Base-by-base conservation (phyloP, 1,139 yeast species). In the Lodderomyces oxycetoniae region DNA sequence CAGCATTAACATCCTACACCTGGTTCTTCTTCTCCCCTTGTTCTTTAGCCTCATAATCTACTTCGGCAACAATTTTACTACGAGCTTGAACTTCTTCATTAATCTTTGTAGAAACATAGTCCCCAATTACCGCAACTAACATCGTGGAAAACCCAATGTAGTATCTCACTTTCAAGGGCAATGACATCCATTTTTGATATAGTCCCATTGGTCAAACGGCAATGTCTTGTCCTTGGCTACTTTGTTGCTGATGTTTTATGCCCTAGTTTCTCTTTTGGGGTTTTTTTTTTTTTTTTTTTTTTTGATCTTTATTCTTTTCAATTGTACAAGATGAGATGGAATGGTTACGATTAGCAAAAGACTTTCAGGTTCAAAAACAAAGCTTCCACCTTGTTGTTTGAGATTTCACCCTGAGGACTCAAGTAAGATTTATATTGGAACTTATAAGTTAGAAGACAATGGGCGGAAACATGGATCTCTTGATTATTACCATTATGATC, bases 351-450 rank as follows among this genome's bases (percentile, higher is more conserved):
- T 32, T 8, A 40, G 44, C 40, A 37, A 46, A 34, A 41, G 67
- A 34, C 30, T 53, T 9, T 50, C 57, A 9, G 41, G 52, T 2
- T 49, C 63, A 7, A 59, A 54, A 28, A 68, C 88, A 0, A 57
- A 60, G 2, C 59, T 79, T 3, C 97, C 97, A 0, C 96, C 97
- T 1, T 91, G 97, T 52, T 80, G 88, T 37, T 57, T 89, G 6
- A 62, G 79, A 31, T 65, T 76, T 7, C 77, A 75, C 35, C 86
- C 87, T 0, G 41, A 49, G 0, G 71, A 74, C 34, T 55, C 63
- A 7, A 46, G 70, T 0, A 52, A 71, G 11, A 45, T 86, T 3
- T 52, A 85, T 15, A 57, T 86, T 1, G 96, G 96, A 0, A 86
- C 96, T 0, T 91, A 91, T 52, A 75, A 81, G 39, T 63, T 89